Base-by-base conservation (phyloP, 2,329 filamentous ascomycete species). In the Boeremia lycopersici region DNA sequence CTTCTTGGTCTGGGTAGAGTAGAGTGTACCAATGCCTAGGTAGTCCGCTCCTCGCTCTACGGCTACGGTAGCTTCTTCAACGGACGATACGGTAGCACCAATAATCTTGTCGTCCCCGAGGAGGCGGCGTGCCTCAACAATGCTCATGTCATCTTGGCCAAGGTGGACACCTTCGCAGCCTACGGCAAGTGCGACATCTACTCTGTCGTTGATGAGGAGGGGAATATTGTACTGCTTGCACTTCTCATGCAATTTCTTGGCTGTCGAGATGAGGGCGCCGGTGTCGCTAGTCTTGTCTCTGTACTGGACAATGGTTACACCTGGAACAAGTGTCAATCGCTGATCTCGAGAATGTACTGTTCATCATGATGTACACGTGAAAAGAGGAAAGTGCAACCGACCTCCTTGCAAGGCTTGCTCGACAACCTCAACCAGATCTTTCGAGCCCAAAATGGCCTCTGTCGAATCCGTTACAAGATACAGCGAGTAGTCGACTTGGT, bases 381-480 rank as follows among this genome's bases (percentile, higher is more conserved):
- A 42, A 42, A 39, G 25, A 36, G 46, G 46, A 55, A 49, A 48
- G 53, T 25, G 34, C 28, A 41, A 66, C 76, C 60, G 70, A 79
- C 91, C 91, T 74, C 91, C 92, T 72, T 84, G 79, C 45, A 96
- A 76, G 17, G 92, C 89, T 40, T 85, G 82, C 67, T 89, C 86
- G 48, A 97, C 92, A 1, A 96, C 87, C 9, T 83, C 65, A 56
- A 85, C 83, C 33, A 97, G 81, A 71, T 91, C 83, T 64, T 83
- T 84, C 59, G 82, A 78, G 49, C 89, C 89, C 38, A 97, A 86
- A 63, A 96, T 91, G 30, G 86, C 86, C 12, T 88, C 84, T n/a
- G 92, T 96, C 45, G 91, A 95, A 81, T 97, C 93, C 5, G 93
- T 97, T 64, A 97, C 93, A 53, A 97, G 83, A 73, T 97, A 97